Conservation (phyloP, 306 rosid genomes). For the Quercus parvula region DNA sequence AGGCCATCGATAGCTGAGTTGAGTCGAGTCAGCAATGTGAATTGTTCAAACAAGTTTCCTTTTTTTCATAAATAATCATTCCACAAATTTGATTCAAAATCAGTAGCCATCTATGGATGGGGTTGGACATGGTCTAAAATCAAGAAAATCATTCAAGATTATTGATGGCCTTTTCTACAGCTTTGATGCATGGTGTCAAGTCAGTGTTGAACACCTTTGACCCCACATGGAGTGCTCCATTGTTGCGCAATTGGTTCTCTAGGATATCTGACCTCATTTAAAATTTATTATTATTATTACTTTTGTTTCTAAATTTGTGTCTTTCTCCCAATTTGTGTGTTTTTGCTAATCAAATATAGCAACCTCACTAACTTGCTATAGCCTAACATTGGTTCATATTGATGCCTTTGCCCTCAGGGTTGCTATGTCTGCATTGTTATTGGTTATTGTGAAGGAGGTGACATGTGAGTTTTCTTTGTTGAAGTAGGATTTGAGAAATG, state of each 20-base stretch:
- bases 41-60: no score
- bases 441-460: constrained; percentile 97
- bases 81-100: not conserved
- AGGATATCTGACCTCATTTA: not conserved
- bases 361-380: constrained; percentile 8
- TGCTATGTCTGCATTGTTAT: constrained; percentile 96
- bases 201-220: not conserved
- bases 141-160: not conserved
- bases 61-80: not conserved
- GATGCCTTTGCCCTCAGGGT: constrained; percentile 63
- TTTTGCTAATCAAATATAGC: not conserved
- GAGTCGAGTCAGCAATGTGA: not conserved
- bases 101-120: not conserved
- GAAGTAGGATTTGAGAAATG: constrained; percentile 1
- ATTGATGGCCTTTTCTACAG: constrained; percentile 4
- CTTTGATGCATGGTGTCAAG: not conserved
- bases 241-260: not conserved
- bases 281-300: not conserved
- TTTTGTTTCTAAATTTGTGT: constrained; percentile 1
- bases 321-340: not conserved
- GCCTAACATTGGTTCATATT: constrained; percentile 20
- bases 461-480: constrained; percentile 61
- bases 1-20: not conserved
- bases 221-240: not conserved
- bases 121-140: not conserved